These are phyloP conservation scores for Aspergillus sp. DNA, from an alignment of 2,329 filamentous ascomycete genomes.

Conservation along the genomic window DNA sequence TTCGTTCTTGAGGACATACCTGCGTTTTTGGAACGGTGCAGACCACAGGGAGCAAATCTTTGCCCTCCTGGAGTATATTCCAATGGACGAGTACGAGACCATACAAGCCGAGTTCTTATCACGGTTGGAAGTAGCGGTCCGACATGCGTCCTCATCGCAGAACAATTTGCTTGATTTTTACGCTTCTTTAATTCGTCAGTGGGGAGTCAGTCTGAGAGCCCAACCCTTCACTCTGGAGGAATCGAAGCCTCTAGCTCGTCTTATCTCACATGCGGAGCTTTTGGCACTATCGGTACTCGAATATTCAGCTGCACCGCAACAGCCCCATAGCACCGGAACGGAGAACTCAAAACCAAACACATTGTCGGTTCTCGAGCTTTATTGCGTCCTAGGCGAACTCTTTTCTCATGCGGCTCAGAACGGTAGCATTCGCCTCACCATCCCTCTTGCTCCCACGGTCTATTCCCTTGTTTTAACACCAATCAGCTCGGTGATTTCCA, in stretches of 20 bases:
- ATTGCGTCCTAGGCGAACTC: conserved; percentile 63
- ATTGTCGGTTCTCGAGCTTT: conserved; percentile 63
- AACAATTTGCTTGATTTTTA: conserved; percentile 66
- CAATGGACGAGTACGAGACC: conserved; percentile 30
- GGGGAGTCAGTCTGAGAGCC: conserved; percentile 38
- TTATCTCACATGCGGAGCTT: conserved; percentile 50
- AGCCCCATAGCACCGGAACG: conserved; percentile 2
- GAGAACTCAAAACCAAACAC: conserved; percentile 36
- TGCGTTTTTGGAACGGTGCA: conserved; percentile 63
- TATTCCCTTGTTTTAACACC: conserved; percentile 70
- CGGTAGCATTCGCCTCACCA: conserved; percentile 61
- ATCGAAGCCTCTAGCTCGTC: conserved; percentile 40
- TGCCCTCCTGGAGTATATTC: conserved; percentile 33
- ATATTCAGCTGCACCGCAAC: conserved; percentile 38
- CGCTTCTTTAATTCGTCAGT: conserved; percentile 61
- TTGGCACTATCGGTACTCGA: conserved; percentile 63
- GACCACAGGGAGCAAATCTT: conserved; percentile 49
- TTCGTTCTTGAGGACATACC: conserved; percentile 48
- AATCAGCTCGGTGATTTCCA: conserved; percentile 64
- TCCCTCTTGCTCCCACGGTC: conserved; percentile 66
- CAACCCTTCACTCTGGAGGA: conserved; percentile 27
- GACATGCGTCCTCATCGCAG: conserved; percentile 51
- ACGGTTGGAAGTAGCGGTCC: conserved; percentile 42
- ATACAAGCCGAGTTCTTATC: conserved; percentile 39
- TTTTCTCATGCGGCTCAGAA: conserved; percentile 55